Percentiles rank a stretch among this genome's conserved stretches.
phyloP scores from a whole-genome alignment of 306 rosid genomes.

The Erythrophleum fordii region DNA sequence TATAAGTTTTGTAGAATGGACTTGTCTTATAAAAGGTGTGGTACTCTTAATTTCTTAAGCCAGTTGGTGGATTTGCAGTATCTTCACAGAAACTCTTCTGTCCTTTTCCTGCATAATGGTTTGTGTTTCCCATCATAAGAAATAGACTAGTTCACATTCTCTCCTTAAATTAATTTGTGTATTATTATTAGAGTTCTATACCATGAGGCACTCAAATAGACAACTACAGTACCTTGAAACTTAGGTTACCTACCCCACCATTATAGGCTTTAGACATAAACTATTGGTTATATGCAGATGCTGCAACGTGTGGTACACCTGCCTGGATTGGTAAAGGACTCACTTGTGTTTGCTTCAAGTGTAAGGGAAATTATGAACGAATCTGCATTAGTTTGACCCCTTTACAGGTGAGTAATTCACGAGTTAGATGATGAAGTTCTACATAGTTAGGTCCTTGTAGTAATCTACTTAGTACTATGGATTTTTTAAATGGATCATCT shows the following conservation, averaged over 20 bases:
- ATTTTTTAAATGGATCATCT: neutral
- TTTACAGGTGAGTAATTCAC: conserved; percentile 58
- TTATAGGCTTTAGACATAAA: conserved; percentile 8
- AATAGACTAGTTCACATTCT: conserved; percentile 11
- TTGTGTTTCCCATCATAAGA: conserved; percentile 16
- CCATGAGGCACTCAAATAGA: conserved; percentile 1
- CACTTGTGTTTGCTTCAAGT: conserved; percentile 89
- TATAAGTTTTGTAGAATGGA: conserved; percentile 47
- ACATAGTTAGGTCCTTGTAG: neutral
- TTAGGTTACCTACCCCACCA: conserved; percentile 20
- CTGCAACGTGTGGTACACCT: conserved; percentile 62
- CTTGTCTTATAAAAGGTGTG: conserved; percentile 62
- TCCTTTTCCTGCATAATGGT: conserved; percentile 36
- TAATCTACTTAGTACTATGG: neutral
- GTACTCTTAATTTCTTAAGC: conserved; percentile 43
- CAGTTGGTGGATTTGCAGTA: conserved; percentile 39
- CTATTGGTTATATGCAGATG: conserved; percentile 51
- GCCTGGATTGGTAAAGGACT: conserved; percentile 63
- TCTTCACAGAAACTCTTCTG: conserved; percentile 41
- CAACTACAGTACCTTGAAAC: conserved; percentile 2
- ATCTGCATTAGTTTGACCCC: conserved; percentile 74
- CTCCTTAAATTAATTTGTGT: neutral
- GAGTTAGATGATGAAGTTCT: neutral
- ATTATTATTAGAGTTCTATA: neutral
- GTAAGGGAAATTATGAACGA: conserved; percentile 69